Conservation (phyloP, 192 early-diverging fungal genomes). For the Pecoramyces ruminantium region DNA sequence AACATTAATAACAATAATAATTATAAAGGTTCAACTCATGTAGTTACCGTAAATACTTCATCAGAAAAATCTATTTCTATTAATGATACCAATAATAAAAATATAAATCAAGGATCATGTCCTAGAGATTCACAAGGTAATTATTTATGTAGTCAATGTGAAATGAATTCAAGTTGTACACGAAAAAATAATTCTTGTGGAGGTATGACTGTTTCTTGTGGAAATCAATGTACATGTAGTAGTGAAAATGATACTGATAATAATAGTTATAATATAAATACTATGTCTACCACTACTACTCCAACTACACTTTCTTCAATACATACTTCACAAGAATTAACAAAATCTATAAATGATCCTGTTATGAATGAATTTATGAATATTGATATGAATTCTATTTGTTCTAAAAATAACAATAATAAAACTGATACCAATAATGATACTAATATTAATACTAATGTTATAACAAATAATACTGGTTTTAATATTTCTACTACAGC, state of each 20-base stretch:
- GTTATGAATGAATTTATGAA: not conserved
- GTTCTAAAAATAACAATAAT: not conserved
- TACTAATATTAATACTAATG: too few relatives aligned
- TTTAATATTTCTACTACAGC: too few relatives aligned
- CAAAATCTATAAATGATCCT: not conserved
- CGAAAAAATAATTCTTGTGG: not conserved
- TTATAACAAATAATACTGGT: too few relatives aligned
- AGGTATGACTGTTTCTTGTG: not conserved
- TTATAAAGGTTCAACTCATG: too few relatives aligned
- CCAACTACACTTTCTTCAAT: too few relatives aligned
- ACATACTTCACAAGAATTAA: too few relatives aligned
- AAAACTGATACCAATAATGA: not conserved
- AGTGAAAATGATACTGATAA: not conserved
- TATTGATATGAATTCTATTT: not conserved
- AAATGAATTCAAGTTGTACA: not conserved
- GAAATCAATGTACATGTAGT: not conserved
- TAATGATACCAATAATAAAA: not conserved
- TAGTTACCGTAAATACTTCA: too few relatives aligned
- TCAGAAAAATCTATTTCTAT: not conserved
- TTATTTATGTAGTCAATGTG: not conserved
- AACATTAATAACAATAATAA: too few relatives aligned
- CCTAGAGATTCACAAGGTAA: not conserved
- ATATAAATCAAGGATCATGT: not conserved
- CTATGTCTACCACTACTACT: not conserved
- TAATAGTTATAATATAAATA: not conserved